These are phyloP conservation scores for Amylostereum areolatum DNA, from an alignment of 1,284 basidiomycete species.

Conservation along the genomic window DNA sequence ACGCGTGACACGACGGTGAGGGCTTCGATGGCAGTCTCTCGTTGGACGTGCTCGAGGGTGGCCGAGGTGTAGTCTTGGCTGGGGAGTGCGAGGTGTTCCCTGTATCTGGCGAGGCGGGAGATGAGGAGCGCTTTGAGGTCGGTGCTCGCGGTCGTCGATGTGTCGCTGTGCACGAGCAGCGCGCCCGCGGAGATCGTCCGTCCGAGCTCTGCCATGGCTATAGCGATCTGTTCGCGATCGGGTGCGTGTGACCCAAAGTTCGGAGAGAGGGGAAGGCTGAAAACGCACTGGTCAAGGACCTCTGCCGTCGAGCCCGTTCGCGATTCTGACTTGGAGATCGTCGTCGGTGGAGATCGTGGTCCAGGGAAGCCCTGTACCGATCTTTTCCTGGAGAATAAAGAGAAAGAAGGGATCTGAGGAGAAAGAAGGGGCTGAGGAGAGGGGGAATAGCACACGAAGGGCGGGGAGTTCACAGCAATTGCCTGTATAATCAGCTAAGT, in stretches of 20 bases:
- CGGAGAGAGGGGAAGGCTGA: not conserved
- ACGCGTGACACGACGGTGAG: constrained; percentile 46
- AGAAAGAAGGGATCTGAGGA: no score
- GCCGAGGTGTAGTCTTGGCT: constrained; percentile 12
- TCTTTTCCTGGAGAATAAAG: not conserved
- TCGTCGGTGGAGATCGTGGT: not conserved
- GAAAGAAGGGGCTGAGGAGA: not conserved
- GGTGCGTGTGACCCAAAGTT: not conserved
- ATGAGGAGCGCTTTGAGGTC: constrained; percentile 34
- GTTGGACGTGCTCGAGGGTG: constrained; percentile 39
- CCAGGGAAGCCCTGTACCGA: not conserved
- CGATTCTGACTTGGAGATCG: not conserved
- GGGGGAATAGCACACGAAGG: not conserved
- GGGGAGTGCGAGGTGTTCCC: constrained; percentile 23
- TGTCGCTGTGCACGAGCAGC: constrained; percentile 9
- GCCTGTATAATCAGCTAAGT: no score
- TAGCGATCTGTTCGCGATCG: not conserved
- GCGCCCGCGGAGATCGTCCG: constrained; percentile 8
- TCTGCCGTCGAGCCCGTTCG: not conserved
- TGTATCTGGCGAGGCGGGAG: constrained; percentile 35
- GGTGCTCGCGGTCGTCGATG: constrained; percentile 3
- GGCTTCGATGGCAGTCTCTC: constrained; percentile 51
- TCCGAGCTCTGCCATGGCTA: constrained; percentile 9
- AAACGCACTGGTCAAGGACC: not conserved
- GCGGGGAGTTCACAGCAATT: not conserved